phyloP scores from a whole-genome alignment of 192 early-diverging fungal species.

The Coemansia sp. region DNA sequence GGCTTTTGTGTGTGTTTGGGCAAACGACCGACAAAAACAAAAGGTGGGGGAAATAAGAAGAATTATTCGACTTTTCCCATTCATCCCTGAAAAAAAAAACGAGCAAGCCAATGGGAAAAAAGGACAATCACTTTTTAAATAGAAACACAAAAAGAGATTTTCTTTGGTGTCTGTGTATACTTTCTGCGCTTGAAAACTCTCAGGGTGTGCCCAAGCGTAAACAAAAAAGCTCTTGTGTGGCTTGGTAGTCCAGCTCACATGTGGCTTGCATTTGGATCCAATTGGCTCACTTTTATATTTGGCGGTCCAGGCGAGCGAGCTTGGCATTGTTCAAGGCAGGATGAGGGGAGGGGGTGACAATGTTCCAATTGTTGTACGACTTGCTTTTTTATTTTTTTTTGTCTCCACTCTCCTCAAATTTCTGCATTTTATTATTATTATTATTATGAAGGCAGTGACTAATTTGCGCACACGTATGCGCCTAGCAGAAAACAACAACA shows the following conservation, averaged over 20 bases:
- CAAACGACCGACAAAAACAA: slow-evolving; percentile 1
- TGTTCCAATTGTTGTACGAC: not conserved
- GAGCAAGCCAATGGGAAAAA: not conserved
- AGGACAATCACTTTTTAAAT: not conserved
- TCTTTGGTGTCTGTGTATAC: not conserved
- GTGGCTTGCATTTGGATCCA: not conserved
- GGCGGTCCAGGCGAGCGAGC: not conserved
- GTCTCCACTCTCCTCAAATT: not conserved
- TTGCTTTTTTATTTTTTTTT: slow-evolving; percentile 1
- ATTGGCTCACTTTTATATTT: not conserved
- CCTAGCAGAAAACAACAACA: slow-evolving; percentile 15
- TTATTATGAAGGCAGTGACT: slow-evolving; percentile 37
- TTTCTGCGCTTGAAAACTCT: not conserved
- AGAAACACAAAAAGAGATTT: slow-evolving; percentile 2
- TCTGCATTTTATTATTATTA: not conserved
- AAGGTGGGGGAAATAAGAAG: slow-evolving; percentile 1
- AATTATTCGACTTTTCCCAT: not conserved
- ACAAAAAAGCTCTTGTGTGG: not conserved
- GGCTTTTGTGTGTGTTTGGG: slow-evolving; percentile 2
- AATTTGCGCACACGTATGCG: slow-evolving; percentile 47
- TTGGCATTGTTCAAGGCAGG: not conserved
- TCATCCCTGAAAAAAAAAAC: slow-evolving; percentile 3
- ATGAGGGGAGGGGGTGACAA: not conserved
- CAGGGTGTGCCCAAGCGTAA: not conserved
- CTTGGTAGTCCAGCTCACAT: not conserved